Evolutionary conservation across 805 yeast species (phyloP).

Genomic region (Saccharomyces cerevisiae): DNA sequence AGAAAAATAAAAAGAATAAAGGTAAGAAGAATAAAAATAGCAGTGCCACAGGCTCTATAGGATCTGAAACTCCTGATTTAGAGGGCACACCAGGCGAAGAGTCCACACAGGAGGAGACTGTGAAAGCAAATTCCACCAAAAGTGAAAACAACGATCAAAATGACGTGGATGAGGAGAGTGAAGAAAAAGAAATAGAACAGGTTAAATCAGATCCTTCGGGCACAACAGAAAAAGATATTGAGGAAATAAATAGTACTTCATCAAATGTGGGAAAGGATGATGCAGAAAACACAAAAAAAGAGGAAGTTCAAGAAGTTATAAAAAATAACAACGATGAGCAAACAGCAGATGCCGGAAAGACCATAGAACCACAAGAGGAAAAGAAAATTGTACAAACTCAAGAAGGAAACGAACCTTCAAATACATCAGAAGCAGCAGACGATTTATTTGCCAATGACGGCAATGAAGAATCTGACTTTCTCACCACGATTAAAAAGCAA

Average conservation of each 20-base stretch:
- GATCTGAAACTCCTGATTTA: constrained; percentile 36
- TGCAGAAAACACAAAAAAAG: not conserved
- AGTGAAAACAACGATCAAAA: constrained; percentile 26
- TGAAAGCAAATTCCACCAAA: not conserved
- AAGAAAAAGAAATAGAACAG: constrained; percentile 1
- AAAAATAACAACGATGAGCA: constrained; percentile 3
- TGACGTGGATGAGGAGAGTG: constrained; percentile 4
- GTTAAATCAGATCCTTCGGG: constrained; percentile 1
- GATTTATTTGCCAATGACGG: constrained; percentile 10
- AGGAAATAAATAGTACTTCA: not conserved
- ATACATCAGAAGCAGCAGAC: not conserved
- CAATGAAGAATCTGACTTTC: constrained; percentile 21
- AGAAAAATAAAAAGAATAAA: constrained; percentile 41
- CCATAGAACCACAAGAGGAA: not conserved
- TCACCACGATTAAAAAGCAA: constrained; percentile 26
- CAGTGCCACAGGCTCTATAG: constrained; percentile 5
- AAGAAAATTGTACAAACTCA: not conserved
- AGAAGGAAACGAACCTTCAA: not conserved
- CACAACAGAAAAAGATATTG: not conserved
- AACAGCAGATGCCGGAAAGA: not conserved
- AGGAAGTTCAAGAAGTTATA: constrained; percentile 2
- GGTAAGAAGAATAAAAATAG: constrained; percentile 30
- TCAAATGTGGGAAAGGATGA: not conserved
- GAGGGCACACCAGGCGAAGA: constrained; percentile 37
- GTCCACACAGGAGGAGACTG: not conserved